phyloP scores from a whole-genome alignment of 257 asterid genomes.

The Ilex aquifolium region DNA sequence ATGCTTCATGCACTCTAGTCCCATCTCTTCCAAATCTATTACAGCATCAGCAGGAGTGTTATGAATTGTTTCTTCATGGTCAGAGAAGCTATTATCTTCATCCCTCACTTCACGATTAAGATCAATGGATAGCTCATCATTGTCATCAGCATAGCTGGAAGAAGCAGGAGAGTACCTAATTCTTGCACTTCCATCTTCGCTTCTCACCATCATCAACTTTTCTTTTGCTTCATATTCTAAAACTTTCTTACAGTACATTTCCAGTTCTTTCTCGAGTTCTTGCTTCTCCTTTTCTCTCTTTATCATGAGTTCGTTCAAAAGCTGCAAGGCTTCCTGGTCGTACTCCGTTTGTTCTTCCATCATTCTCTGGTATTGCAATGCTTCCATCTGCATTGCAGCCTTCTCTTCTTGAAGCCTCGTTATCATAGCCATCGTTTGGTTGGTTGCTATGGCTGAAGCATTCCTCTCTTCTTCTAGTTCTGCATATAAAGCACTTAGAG shows the following conservation, averaged over 20 bases:
- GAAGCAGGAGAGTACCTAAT: neutral
- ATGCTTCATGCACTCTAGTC: too few relatives aligned
- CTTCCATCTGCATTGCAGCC: constrained; percentile 1
- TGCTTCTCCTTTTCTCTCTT: neutral
- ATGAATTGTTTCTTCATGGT: neutral
- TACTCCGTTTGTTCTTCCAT: neutral
- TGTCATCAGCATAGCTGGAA: neutral
- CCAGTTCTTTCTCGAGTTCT: neutral
- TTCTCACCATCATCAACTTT: neutral
- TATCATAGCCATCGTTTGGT: neutral
- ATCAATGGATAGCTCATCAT: neutral
- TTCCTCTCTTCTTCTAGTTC: too few relatives aligned
- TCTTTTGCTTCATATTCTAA: neutral
- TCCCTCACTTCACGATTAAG: neutral
- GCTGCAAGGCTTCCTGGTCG: neutral
- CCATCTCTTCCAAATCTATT: neutral
- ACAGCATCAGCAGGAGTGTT: neutral
- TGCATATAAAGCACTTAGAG: too few relatives aligned
- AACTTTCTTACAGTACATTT: neutral
- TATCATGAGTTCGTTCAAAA: neutral
- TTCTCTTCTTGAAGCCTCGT: neutral
- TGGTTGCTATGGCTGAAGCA: too few relatives aligned
- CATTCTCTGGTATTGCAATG: neutral
- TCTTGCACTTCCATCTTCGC: neutral
- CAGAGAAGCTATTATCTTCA: neutral